Evolutionary conservation across 164 flowering plant genomes (phyloP).

Genomic region (Stephania japonica): DNA sequence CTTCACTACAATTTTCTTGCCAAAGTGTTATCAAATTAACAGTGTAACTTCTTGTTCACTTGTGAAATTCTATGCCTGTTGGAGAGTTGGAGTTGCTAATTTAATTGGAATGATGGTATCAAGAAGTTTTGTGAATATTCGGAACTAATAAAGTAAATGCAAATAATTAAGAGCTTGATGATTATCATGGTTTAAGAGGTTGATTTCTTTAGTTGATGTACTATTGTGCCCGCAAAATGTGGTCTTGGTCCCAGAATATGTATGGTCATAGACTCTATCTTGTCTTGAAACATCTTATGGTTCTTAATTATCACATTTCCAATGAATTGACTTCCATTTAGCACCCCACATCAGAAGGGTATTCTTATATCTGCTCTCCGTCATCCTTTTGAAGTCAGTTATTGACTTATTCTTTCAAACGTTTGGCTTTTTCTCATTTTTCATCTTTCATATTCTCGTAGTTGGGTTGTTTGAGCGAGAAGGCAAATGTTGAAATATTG

Average conservation of each 20-base stretch:
- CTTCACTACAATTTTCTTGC: background rate
- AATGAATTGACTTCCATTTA: too few species aligned
- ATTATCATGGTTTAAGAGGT: too few species aligned
- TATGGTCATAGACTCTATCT: too few species aligned
- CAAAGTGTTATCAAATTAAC: background rate
- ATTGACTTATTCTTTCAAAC: background rate
- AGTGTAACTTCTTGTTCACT: background rate
- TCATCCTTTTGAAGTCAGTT: background rate
- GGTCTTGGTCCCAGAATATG: too few species aligned
- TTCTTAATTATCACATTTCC: too few species aligned
- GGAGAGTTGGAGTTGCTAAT: background rate
- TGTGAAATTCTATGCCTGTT: background rate
- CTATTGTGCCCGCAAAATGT: too few species aligned
- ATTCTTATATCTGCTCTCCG: background rate
- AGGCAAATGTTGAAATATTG: background rate
- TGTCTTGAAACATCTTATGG: too few species aligned
- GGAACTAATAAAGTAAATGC: background rate
- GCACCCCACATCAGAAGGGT: background rate
- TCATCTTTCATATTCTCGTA: background rate
- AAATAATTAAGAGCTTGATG: background rate
- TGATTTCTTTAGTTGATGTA: too few species aligned
- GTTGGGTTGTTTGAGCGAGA: background rate
- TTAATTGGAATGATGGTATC: background rate
- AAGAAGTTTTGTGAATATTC: background rate
- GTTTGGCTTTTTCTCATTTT: background rate